Base-by-base conservation (phyloP, 495 filamentous ascomycete species). In the Penicillium antarcticum region DNA sequence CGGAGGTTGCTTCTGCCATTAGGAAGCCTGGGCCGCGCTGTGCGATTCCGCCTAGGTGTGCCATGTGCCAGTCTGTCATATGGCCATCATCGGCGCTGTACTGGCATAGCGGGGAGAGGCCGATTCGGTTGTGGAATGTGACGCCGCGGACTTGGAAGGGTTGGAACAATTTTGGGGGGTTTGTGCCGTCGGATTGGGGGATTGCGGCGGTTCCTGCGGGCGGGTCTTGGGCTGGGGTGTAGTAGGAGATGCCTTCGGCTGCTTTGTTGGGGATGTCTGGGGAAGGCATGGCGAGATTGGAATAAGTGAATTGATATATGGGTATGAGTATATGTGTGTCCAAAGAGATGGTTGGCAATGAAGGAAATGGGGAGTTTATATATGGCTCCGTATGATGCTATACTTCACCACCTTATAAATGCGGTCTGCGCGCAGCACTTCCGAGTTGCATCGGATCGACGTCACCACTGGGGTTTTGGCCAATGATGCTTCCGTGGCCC, bases 1-100 rank as follows among this genome's bases (percentile, higher is more conserved):
- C 84, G 7, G 80, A 74, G 6, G 86, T 87, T 5, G 87, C 85
- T 67, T 91, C 87, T 12, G 88, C 73, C 55, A 87, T 80, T 12
- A 80, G 52, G 10, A 89, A 67, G 0, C 80, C 84, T 0, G 84
- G 75, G 9, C 87, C 87, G 3, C 82, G 76, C 45, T 73, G 69
- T 5, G 77, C 72, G 39, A 85, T 81, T n/a, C 78, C 79, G 17
- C 75, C 75, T 38, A 78, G 56, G 52, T 78, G 71, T 3, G 77
- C 67, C 32, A 78, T 67, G 66, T 87, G 83, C 82, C 81, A 87
- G 6, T 73, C 63, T 0, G 81, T 84, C 45, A 77, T 67, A 45
- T 78, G 75, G 23, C 82, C 82, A 53, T 84, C 74, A 11, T 83
- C 61, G 21, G 80, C 80, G n/a, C 77, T 82, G 67, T 87, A 87